phyloP scores from a whole-genome alignment of 495 filamentous ascomycete genomes.

The Amphirosellinia nigrospora region DNA sequence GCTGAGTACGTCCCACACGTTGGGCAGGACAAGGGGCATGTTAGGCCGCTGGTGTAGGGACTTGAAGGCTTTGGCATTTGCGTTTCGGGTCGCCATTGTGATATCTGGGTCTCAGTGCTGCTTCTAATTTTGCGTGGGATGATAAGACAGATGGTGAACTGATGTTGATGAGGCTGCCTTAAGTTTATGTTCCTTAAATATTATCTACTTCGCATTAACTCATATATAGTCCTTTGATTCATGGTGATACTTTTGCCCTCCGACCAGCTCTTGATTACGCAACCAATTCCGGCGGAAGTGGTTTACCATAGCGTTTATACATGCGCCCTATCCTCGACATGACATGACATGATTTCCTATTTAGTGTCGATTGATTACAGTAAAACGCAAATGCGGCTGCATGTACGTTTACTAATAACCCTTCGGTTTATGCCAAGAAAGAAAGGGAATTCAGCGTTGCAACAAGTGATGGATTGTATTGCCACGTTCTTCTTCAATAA shows the following conservation, averaged over 20 bases:
- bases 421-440: background rate
- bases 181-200: background rate
- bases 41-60: constrained; percentile 53
- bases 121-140: background rate
- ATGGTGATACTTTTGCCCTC: background rate
- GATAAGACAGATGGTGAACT: background rate
- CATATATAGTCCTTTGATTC: background rate
- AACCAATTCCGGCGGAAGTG: background rate
- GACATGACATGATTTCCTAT: background rate
- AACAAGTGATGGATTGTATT: background rate
- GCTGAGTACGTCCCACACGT: constrained; percentile 57
- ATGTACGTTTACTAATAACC: constrained; percentile 1
- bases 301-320: background rate
- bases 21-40: constrained; percentile 57
- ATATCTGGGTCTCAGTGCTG: background rate
- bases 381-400: background rate
- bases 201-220: background rate
- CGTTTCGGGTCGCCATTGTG: constrained; percentile 19
- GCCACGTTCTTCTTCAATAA: background rate
- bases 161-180: background rate
- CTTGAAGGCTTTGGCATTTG: constrained; percentile 41
- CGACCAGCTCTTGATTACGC: background rate
- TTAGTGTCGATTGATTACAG: background rate
- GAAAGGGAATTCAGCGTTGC: background rate
- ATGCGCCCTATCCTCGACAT: constrained; percentile 6